Percentiles rank a stretch among this genome's conserved stretches.
Evolutionary conservation across 169 alveolate species (phyloP).

Genomic region (Cryptosporidium canis): DNA sequence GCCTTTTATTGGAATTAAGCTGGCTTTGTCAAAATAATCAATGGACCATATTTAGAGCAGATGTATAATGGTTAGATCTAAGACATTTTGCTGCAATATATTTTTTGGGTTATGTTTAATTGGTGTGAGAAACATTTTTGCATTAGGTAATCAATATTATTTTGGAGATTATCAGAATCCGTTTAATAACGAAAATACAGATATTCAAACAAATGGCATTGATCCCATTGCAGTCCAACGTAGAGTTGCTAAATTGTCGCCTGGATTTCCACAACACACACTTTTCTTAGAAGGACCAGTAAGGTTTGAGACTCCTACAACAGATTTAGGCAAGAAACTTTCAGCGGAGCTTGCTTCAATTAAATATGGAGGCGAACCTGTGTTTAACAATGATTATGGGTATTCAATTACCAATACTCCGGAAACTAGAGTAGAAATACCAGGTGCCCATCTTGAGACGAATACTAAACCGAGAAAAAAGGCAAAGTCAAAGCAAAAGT

Average conservation of each 20-base stretch:
- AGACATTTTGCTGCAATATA: not conserved
- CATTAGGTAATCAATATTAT: not conserved
- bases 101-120: not conserved
- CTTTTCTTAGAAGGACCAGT: not conserved
- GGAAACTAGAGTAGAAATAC: too few species aligned
- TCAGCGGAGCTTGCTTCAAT: not conserved
- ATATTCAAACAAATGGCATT: not conserved
- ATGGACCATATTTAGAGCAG: not conserved
- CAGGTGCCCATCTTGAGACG: not conserved
- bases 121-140: not conserved
- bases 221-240: not conserved
- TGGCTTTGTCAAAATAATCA: not conserved
- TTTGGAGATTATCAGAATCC: not conserved
- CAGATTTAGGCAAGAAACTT: conserved; percentile 20
- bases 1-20: not conserved
- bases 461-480: not conserved
- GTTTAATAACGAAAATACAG: not conserved
- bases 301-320: not conserved
- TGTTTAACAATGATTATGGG: too few species aligned
- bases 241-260: not conserved
- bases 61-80: not conserved
- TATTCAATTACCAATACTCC: not conserved
- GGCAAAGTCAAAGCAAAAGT: not conserved
- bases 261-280: not conserved
- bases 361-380: not conserved